phyloP scores from a whole-genome alignment of 495 filamentous ascomycete species.

The Talaromyces adpressus region DNA sequence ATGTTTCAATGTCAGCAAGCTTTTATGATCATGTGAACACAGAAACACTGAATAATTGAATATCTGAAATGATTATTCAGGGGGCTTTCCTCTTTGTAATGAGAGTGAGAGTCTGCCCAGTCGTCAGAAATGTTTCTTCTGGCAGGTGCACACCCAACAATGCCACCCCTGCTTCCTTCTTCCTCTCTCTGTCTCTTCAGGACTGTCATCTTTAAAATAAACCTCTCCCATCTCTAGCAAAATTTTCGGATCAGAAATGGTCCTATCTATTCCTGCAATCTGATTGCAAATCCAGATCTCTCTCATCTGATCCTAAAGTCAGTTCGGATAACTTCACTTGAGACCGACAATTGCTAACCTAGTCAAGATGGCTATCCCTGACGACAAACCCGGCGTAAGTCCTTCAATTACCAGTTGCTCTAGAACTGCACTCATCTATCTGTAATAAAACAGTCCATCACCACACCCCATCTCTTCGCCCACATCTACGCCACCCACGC shows the following conservation, averaged over 20 bases:
- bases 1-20: not conserved
- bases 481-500: constrained; percentile 7
- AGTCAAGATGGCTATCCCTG: not conserved
- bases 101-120: not conserved
- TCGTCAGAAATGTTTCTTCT: not conserved
- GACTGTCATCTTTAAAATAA: not conserved
- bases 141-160: not conserved
- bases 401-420: too few relatives aligned
- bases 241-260: not conserved
- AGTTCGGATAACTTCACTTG: not conserved
- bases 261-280: not conserved
- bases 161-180: not conserved
- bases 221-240: not conserved
- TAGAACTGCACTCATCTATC: too few relatives aligned
- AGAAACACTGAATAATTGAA: not conserved
- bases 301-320: not conserved
- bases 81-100: not conserved
- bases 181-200: constrained; percentile 1
- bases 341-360: not conserved
- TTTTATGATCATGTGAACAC: not conserved
- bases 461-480: not conserved
- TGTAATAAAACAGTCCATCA: too few relatives aligned
- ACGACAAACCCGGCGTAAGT: not conserved
- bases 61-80: not conserved
- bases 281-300: not conserved